Percentiles rank a stretch among this genome's conserved stretches.
phyloP scores from a whole-genome alignment of 139 green algal species.

The Volvox reticuliferus region DNA sequence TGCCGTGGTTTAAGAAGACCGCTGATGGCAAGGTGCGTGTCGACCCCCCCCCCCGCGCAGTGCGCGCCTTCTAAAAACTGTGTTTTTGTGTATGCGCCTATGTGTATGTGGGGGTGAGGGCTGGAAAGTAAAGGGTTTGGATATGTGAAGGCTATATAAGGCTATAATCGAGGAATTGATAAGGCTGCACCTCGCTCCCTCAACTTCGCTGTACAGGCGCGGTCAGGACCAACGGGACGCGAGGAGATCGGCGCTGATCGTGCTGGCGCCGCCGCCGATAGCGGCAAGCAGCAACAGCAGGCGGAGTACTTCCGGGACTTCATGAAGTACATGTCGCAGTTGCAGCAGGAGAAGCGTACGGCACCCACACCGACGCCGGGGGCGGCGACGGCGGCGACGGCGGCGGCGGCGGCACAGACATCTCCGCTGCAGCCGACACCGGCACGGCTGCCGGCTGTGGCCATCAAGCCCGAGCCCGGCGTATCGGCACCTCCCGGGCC shows the following conservation, averaged over 20 bases:
- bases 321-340: conserved; percentile 13
- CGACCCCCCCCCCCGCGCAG: too few relatives aligned
- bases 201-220: too few relatives aligned
- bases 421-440: neutral
- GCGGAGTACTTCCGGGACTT: conserved; percentile 41
- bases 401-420: neutral
- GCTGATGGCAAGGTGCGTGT: neutral
- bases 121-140: neutral
- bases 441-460: neutral
- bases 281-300: conserved; percentile 12
- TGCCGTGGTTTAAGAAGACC: conserved; percentile 42
- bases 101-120: neutral
- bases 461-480: neutral
- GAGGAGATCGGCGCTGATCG: too few relatives aligned
- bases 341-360: conserved; percentile 34
- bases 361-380: too few relatives aligned
- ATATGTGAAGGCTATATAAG: neutral
- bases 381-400: neutral
- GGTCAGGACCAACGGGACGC: too few relatives aligned
- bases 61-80: too few relatives aligned
- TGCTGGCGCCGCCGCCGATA: neutral
- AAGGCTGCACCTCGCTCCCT: neutral
- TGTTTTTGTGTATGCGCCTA: too few relatives aligned
- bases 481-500: neutral
- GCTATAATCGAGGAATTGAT: neutral